phyloP scores from a whole-genome alignment of 768 basidiomycete genomes.

The Asterophora parasitica region DNA sequence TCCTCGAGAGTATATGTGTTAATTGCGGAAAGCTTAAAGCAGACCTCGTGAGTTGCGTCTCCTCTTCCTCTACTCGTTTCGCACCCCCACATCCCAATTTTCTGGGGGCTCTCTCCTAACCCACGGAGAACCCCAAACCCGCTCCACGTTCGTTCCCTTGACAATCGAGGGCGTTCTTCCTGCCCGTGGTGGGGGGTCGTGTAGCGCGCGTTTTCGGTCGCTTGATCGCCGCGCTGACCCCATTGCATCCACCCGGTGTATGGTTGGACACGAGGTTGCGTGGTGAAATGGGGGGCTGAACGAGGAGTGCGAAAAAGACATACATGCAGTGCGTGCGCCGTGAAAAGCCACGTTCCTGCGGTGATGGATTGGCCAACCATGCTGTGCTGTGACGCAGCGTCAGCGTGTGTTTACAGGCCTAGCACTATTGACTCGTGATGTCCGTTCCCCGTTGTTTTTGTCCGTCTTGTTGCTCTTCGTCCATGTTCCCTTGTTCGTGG shows the following conservation, averaged over 20 bases:
- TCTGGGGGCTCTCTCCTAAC: conserved; percentile 96
- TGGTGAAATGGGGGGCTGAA: conserved; percentile 98
- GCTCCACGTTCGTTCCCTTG: conserved; percentile 71
- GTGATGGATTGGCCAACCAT: conserved; percentile 46
- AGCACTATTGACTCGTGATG: conserved; percentile 55
- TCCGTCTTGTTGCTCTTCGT: conserved; percentile 23
- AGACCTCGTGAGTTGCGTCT: conserved; percentile 87
- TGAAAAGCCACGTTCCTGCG: conserved; percentile 28
- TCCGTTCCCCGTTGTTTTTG: conserved; percentile 57
- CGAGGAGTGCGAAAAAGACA: conserved; percentile 85
- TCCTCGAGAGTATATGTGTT: conserved; percentile 97
- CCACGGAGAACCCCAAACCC: conserved; percentile 94
- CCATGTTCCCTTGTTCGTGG: conserved; percentile 23
- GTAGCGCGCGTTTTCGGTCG: conserved; percentile 84
- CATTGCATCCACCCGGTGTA: conserved; percentile 60
- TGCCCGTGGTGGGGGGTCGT: conserved; percentile 59
- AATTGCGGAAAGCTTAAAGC: conserved; percentile 98
- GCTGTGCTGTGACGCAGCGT: conserved; percentile 69
- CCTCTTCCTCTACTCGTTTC: conserved; percentile 85
- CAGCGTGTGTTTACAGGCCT: conserved; percentile 48
- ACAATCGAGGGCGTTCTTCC: conserved; percentile 80
- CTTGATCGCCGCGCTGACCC: conserved; percentile 84
- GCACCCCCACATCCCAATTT: conserved; percentile 94
- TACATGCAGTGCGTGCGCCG: conserved; percentile 30
- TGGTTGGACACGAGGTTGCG: conserved; percentile 85